Evolutionary conservation across 2,329 filamentous ascomycete genomes (phyloP).

Genomic region (Penicillium sp.): DNA sequence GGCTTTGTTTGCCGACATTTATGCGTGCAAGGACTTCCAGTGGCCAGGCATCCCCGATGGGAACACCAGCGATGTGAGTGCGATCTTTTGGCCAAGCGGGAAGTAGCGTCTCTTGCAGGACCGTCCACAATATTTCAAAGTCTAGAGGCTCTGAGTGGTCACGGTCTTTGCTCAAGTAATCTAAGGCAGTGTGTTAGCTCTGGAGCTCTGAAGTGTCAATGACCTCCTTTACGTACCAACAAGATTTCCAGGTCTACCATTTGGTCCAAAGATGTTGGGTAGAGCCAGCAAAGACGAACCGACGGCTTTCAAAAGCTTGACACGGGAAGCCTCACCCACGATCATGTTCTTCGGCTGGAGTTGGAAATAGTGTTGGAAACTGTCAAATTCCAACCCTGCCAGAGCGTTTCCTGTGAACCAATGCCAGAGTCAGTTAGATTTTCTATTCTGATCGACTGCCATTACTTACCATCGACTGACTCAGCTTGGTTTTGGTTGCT

Average conservation of each 20-base stretch:
- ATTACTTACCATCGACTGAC: constrained; percentile 38
- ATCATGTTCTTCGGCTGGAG: constrained; percentile 47
- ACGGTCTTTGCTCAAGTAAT: constrained; percentile 39
- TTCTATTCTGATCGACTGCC: not conserved
- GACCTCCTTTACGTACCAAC: constrained; percentile 41
- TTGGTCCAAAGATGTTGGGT: constrained; percentile 42
- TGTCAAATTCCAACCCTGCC: constrained; percentile 1
- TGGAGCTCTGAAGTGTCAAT: not conserved
- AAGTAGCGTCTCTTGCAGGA: constrained; percentile 47
- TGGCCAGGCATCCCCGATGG: constrained; percentile 54
- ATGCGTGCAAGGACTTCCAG: constrained; percentile 25
- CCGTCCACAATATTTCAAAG: constrained; percentile 43
- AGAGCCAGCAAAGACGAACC: constrained; percentile 43
- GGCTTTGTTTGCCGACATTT: constrained; percentile 1
- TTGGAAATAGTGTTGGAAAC: constrained; percentile 39
- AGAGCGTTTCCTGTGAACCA: not conserved
- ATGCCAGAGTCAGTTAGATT: not conserved
- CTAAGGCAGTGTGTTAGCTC: constrained; percentile 26
- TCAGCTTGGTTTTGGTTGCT: constrained; percentile 14
- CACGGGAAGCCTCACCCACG: constrained; percentile 46
- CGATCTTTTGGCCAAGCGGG: constrained; percentile 52
- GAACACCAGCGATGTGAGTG: constrained; percentile 39
- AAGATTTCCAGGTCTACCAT: constrained; percentile 49
- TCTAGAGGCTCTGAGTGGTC: constrained; percentile 32
- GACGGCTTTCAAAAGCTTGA: constrained; percentile 42